Evolutionary conservation across 306 rosid species (phyloP).

Genomic region (Dryas octopetala): DNA sequence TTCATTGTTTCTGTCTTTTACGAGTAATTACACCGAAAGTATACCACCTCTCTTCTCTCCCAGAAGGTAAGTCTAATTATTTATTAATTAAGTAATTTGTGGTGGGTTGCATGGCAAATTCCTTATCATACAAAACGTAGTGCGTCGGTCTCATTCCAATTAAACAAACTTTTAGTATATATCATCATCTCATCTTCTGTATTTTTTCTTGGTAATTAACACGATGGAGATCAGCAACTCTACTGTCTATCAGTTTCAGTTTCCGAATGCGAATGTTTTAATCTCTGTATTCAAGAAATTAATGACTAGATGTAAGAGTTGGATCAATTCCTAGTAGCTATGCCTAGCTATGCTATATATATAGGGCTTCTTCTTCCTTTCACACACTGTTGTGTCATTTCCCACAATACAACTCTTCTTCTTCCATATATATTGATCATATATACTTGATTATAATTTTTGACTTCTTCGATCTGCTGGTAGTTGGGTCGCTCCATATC

Average conservation of each 20-base stretch:
- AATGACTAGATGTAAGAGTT: not conserved
- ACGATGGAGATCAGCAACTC: not conserved
- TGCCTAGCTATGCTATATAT: not conserved
- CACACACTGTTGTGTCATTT: not conserved
- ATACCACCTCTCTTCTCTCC: not conserved
- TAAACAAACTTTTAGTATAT: too few species aligned
- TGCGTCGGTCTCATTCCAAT: not conserved
- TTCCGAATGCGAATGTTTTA: not conserved
- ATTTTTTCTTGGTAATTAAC: constrained; percentile 5
- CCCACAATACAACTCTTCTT: too few species aligned
- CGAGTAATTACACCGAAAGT: constrained; percentile 18
- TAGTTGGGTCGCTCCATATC: too few species aligned
- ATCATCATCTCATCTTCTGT: not conserved
- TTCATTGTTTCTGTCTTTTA: constrained; percentile 37
- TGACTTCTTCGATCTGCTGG: too few species aligned
- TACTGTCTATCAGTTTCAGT: not conserved
- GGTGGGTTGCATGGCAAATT: constrained; percentile 16
- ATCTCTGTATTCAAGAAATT: too few species aligned
- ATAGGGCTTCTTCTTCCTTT: not conserved
- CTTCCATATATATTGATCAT: too few species aligned
- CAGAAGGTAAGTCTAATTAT: not conserved
- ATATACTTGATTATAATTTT: too few species aligned
- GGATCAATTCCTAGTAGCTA: not conserved
- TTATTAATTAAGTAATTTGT: not conserved
- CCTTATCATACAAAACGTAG: not conserved